Conservation (phyloP, 768 basidiomycete species). For the Imleria badia region DNA sequence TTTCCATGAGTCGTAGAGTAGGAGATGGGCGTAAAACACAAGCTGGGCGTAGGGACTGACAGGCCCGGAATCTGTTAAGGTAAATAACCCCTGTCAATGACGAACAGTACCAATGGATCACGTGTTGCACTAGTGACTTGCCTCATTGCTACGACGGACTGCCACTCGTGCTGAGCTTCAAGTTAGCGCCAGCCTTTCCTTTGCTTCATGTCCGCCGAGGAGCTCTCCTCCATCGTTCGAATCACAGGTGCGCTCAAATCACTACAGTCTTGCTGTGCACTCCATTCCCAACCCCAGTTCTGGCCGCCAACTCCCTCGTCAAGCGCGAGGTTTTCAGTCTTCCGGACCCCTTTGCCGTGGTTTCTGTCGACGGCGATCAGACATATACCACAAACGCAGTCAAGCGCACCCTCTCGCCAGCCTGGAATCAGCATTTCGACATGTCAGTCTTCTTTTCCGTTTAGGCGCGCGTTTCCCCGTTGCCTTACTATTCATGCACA, state of each 20-base stretch:
- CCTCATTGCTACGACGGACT: slow-evolving; percentile 3
- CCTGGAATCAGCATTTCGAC: slow-evolving; percentile 87
- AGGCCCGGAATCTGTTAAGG: background rate
- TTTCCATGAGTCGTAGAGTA: slow-evolving; percentile 25
- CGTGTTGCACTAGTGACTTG: background rate
- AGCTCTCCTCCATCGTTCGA: slow-evolving; percentile 13
- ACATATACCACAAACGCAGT: slow-evolving; percentile 73
- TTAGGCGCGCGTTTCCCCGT: background rate
- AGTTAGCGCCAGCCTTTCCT: background rate
- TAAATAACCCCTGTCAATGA: slow-evolving; percentile 1
- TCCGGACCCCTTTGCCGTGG: slow-evolving; percentile 86
- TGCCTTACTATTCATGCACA: slow-evolving; percentile 1
- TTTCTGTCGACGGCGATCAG: slow-evolving; percentile 84
- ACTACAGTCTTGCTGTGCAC: background rate
- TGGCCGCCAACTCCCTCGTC: slow-evolving; percentile 69
- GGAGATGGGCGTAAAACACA: background rate
- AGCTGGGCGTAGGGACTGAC: background rate
- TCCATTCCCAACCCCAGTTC: slow-evolving; percentile 47
- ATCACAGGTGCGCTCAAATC: slow-evolving; percentile 23
- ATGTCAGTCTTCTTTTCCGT: slow-evolving; percentile 51
- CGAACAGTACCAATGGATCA: background rate
- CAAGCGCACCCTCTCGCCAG: slow-evolving; percentile 65
- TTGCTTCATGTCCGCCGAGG: slow-evolving; percentile 23
- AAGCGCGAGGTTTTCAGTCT: slow-evolving; percentile 79
- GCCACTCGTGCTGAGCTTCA: background rate